phyloP scores from a whole-genome alignment of 148 eudicot species.

The Beta vulgaris region DNA sequence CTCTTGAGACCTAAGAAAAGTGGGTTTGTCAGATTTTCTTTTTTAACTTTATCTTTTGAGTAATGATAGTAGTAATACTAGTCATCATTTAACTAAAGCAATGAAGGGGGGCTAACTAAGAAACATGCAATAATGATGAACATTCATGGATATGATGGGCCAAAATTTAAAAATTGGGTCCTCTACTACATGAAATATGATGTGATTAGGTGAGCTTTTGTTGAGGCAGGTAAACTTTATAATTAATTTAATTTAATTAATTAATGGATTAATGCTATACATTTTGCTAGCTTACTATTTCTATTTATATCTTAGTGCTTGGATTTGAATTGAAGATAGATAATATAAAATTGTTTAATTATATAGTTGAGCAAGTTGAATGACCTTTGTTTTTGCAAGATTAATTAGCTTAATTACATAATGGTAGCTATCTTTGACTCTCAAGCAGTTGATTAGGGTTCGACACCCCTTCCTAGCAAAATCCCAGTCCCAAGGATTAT shows the following conservation, averaged over 20 bases:
- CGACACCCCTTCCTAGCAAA: no score
- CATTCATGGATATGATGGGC: conserved; percentile 16
- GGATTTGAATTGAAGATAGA: conserved; percentile 16
- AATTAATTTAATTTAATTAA: neutral
- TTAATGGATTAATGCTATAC: conserved; percentile 3
- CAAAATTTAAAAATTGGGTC: conserved; percentile 15
- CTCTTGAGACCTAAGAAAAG: conserved; percentile 16
- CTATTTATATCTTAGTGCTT: conserved; percentile 29
- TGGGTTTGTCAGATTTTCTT: conserved; percentile 22
- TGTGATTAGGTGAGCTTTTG: conserved; percentile 44
- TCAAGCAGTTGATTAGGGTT: no score
- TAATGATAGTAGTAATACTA: conserved; percentile 3
- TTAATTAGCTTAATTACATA: no score
- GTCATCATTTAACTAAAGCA: neutral
- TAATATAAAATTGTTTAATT: neutral
- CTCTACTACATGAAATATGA: conserved; percentile 12
- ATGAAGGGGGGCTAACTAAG: neutral
- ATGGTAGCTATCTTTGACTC: no score
- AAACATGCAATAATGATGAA: conserved; percentile 34
- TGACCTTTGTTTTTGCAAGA: conserved; percentile 17
- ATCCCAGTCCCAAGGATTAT: no score
- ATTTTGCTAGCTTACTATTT: conserved; percentile 8
- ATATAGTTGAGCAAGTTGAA: conserved; percentile 19
- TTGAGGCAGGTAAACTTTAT: conserved; percentile 33
- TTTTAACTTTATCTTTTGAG: conserved; percentile 1